Percentiles rank a stretch among this genome's conserved stretches.
Evolutionary conservation across 2,329 filamentous ascomycete genomes (phyloP).

Genomic region (Pyrenophora tritici-repentis): DNA sequence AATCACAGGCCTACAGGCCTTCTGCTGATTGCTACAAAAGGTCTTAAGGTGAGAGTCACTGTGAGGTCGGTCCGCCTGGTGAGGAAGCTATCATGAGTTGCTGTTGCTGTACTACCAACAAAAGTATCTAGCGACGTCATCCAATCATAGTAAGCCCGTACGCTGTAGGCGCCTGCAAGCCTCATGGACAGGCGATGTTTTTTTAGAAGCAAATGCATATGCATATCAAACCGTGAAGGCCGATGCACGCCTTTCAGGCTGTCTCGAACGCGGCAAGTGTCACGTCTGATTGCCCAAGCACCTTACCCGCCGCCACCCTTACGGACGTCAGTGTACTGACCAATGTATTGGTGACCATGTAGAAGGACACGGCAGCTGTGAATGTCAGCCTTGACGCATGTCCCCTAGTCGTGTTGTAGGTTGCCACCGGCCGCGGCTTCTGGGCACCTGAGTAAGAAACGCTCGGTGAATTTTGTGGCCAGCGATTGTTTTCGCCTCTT

Average conservation of each 20-base stretch:
- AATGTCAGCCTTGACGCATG: conserved; percentile 27
- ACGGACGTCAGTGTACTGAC: conserved; percentile 15
- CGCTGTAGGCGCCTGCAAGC: conserved; percentile 16
- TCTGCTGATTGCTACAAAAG: conserved; percentile 59
- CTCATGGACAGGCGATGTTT: conserved; percentile 23
- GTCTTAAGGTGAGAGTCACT: neutral
- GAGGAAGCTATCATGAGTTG: neutral
- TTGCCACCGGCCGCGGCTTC: conserved; percentile 35
- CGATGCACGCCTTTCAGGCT: conserved; percentile 8
- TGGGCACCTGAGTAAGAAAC: conserved; percentile 19
- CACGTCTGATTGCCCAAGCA: conserved; percentile 24
- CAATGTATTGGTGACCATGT: conserved; percentile 23
- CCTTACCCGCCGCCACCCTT: conserved; percentile 10
- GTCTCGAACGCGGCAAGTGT: conserved; percentile 25
- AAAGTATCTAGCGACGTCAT: neutral
- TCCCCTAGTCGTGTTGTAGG: conserved; percentile 36
- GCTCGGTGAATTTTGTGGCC: conserved; percentile 39
- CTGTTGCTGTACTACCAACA: conserved; percentile 14
- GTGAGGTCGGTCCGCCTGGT: neutral
- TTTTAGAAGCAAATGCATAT: conserved; percentile 24
- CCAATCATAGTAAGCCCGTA: conserved; percentile 6
- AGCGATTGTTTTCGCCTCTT: conserved; percentile 20
- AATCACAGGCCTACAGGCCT: conserved; percentile 74
- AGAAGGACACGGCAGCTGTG: conserved; percentile 13
- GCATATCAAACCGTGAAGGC: conserved; percentile 20